These are phyloP conservation scores for Xanthoparmelia taractica DNA, from an alignment of 495 filamentous ascomycete species.

Conservation along the genomic window DNA sequence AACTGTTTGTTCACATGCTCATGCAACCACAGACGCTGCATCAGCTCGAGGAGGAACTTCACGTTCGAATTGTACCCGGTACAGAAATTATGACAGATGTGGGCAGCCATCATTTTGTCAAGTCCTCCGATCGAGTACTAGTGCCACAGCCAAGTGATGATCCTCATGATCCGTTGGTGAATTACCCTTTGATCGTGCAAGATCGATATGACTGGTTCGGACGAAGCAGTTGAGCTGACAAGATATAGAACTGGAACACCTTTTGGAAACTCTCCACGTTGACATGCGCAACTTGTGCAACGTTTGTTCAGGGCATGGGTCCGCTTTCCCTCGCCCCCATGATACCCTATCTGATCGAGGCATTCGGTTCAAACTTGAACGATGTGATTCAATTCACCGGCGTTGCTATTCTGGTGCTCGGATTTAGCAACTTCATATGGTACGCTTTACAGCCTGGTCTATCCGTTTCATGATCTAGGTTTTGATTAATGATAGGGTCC, in stretches of 20 bases:
- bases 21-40: constrained; percentile 27
- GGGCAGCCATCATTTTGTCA: constrained; percentile 54
- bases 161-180: constrained; percentile 40
- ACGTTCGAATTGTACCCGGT: constrained; percentile 50
- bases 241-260: constrained; percentile 35
- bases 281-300: constrained; percentile 39
- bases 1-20: neutral
- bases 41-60: constrained; percentile 44
- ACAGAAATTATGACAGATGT: constrained; percentile 58
- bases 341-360: constrained; percentile 48
- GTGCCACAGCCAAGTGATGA: constrained; percentile 47
- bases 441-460: constrained; percentile 10
- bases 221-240: neutral
- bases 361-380: constrained; percentile 47
- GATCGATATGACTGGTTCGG: neutral
- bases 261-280: constrained; percentile 41
- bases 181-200: neutral
- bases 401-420: constrained; percentile 54
- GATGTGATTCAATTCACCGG: constrained; percentile 47
- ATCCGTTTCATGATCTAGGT: neutral
- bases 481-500: constrained; percentile 36
- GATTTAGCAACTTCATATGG: constrained; percentile 59
- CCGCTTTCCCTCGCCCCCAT: constrained; percentile 52
- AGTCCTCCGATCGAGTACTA: constrained; percentile 42
- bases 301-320: constrained; percentile 52